Evolutionary conservation across 2,329 filamentous ascomycete species (phyloP).

Genomic region (Calonectria ilicicola): DNA sequence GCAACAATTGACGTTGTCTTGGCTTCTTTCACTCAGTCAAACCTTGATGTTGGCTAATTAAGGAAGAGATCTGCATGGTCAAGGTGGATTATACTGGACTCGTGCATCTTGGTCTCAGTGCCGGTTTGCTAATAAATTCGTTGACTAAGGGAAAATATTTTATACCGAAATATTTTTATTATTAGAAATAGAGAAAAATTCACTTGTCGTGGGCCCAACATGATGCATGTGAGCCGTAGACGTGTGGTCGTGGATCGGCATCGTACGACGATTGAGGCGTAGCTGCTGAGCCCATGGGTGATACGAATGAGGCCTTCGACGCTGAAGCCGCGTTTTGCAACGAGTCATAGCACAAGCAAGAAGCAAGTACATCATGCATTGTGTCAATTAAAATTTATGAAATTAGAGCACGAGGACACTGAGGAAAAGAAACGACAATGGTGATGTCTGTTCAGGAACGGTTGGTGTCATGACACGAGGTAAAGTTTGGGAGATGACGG

Average conservation of each 20-base stretch:
- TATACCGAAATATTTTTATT: background rate
- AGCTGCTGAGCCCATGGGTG: background rate
- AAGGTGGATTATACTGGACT: background rate
- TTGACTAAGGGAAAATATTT: background rate
- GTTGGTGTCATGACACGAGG: background rate
- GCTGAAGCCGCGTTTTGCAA: background rate
- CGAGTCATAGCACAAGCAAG: background rate
- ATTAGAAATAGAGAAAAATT: background rate
- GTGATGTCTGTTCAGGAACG: background rate
- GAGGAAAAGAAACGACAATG: background rate
- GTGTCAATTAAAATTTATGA: background rate
- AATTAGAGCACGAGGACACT: background rate
- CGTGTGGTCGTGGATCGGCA: slow-evolving; percentile 5
- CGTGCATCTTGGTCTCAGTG: background rate
- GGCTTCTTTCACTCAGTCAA: background rate
- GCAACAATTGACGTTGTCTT: background rate
- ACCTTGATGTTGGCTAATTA: background rate
- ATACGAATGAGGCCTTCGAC: background rate
- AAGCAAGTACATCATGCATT: background rate
- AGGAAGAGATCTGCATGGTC: background rate
- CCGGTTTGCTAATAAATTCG: background rate
- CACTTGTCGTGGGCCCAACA: background rate
- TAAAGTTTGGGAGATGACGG: background rate
- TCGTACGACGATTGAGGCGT: slow-evolving; percentile 7
- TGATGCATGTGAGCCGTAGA: background rate